Evolutionary conservation across 2,329 filamentous ascomycete genomes (phyloP), one percentile per base, ranked within the genome.

Genomic region (Aspergillus sp.): DNA sequence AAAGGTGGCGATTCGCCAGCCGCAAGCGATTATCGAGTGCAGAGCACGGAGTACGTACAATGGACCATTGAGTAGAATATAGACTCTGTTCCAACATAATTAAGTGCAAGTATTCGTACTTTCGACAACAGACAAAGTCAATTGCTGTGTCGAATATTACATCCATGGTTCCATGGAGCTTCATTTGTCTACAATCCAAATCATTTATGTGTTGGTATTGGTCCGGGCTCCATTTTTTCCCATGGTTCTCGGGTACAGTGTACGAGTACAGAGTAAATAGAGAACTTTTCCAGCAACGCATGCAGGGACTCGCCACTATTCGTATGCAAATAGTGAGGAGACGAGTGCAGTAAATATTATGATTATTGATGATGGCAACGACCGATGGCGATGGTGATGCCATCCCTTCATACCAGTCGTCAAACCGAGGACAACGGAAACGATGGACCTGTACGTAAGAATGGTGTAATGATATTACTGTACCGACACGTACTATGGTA

Each of bases 331-430:
- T 30, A 30, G 25, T 30, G 25, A 30, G 25, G 25, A 12, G 25
- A 30, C 25, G 25, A 30, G 25, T 30, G 25, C 25, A 30, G 25
- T 30, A 30, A 12, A 12, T 30, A 12, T 30, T 30, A 30, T 30
- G 25, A 30, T 30, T 30, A 30, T 46, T 47, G 45, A 53, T 48
- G 54, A 46, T 42, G 37, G 41, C 35, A 25, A 37, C n/a, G 33
- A 19, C 3, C n/a, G 6, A 19, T 37, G 17, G n/a, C 25, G 55
- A 57, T 49, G 48, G 50, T 47, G 56, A 55, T 47, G 42, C 35
- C 53, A 60, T 61, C 61, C 62, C 62, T 64, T 55, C 62, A 64
- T 64, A 56, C 61, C 61, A 53, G 37, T 25, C 45, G 41, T 48
- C 49, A 59, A 52, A 53, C 55, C 55, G 37, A 39, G 15, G 37